Percentiles rank a stretch among this genome's conserved stretches.
phyloP scores from a whole-genome alignment of 139 green algal genomes.

The Gonium pectorale region DNA sequence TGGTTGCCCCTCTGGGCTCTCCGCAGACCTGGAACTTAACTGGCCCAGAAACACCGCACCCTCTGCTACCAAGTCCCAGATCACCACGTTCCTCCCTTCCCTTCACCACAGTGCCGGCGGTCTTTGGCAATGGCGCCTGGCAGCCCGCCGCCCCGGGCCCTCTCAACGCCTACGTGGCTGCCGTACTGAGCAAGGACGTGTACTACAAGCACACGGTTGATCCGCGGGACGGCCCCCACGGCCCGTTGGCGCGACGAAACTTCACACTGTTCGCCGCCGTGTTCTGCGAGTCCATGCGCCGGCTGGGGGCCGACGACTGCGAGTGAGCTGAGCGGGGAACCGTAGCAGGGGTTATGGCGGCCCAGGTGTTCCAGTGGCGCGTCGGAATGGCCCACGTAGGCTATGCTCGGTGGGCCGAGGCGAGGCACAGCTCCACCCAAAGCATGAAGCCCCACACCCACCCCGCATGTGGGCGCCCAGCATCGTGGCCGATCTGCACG shows the following conservation, averaged over 20 bases:
- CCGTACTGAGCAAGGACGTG: constrained; percentile 11
- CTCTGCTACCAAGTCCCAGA: too few species aligned
- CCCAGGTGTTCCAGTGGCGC: too few species aligned
- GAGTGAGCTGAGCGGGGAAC: neutral
- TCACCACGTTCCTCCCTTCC: neutral
- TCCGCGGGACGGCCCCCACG: neutral
- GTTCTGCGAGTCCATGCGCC: constrained; percentile 22
- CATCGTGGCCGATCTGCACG: too few species aligned
- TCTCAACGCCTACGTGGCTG: constrained; percentile 24
- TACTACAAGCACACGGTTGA: constrained; percentile 33
- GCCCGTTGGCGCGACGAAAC: neutral
- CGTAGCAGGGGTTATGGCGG: too few species aligned
- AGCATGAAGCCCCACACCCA: too few species aligned
- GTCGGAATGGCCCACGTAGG: too few species aligned
- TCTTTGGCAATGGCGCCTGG: constrained; percentile 35
- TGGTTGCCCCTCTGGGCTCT: too few species aligned
- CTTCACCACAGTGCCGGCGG: neutral
- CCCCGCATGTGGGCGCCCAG: too few species aligned
- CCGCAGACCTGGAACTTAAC: too few species aligned
- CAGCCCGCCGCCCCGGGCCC: neutral
- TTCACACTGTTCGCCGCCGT: constrained; percentile 6
- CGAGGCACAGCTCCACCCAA: too few species aligned
- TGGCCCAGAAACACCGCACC: too few species aligned
- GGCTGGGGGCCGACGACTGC: constrained; percentile 32
- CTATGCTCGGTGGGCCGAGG: too few species aligned